phyloP scores from a whole-genome alignment of 2,329 filamentous ascomycete genomes.

The Trichoderma breve region DNA sequence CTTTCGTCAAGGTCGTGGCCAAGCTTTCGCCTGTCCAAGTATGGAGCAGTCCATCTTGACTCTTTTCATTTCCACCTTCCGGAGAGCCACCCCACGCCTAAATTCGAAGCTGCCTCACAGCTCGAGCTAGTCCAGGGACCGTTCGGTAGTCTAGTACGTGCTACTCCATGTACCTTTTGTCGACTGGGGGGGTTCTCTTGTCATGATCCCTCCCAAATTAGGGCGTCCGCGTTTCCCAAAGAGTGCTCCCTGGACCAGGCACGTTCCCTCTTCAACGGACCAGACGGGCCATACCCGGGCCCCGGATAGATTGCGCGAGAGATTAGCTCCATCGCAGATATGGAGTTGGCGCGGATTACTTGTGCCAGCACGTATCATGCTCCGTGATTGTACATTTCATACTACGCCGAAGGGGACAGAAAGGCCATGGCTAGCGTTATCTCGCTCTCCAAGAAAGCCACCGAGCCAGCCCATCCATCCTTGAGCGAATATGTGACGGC shows the following conservation, averaged over 20 bases:
- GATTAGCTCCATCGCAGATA: constrained; percentile 19
- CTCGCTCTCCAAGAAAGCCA: constrained; percentile 13
- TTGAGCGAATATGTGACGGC: constrained; percentile 3
- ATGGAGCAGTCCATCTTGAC: constrained; percentile 1
- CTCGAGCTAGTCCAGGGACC: constrained; percentile 5
- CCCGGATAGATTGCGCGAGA: constrained; percentile 19
- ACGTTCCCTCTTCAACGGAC: constrained; percentile 13
- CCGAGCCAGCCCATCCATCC: constrained; percentile 11
- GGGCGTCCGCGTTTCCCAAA: constrained; percentile 12
- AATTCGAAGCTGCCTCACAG: constrained; percentile 6
- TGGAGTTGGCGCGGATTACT: constrained; percentile 3
- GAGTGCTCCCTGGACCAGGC: constrained; percentile 4
- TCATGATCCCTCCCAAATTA: background rate
- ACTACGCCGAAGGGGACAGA: background rate
- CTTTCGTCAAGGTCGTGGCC: background rate
- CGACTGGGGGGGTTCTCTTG: background rate
- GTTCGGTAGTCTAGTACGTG: background rate
- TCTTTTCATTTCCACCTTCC: constrained; percentile 13
- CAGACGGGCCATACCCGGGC: constrained; percentile 18
- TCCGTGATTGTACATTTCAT: background rate
- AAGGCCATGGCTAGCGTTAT: background rate
- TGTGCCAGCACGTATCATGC: background rate
- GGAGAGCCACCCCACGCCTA: background rate
- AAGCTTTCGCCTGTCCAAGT: constrained; percentile 14
- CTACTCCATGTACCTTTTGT: background rate